Evolutionary conservation across 192 early-diverging fungal species (phyloP), one percentile per base, ranked within the genome.

Genomic region (Pilobolus umbonatus): DNA sequence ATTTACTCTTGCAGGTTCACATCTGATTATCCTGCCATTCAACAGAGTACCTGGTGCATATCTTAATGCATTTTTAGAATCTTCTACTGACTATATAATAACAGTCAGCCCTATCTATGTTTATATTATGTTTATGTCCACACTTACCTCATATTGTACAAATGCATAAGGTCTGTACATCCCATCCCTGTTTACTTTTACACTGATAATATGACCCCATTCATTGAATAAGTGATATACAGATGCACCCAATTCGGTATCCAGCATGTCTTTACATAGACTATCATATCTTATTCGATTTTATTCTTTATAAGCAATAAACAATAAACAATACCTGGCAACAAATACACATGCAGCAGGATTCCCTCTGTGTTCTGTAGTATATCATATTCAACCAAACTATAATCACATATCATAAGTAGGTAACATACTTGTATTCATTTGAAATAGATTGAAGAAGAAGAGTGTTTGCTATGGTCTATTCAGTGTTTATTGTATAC

Each of bases 151-250:
- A 65, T 80, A 91, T 62, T 91, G 88, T 1, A 91, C 88, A 64
- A 91, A 91, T 4, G 87, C 83, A 57, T 88, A 91, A 1, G 88
- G 88, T 8, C 88, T 61, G 14, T 70, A 47, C 62, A 83, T 65
- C 80, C 80, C 85, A 53, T 91, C 88, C 53, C 80, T 84, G n/a
- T 88, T 43, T 5, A 91, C 86, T 54, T 88, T 88, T 42, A 91
- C 83, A 58, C 87, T 74, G 9, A 83, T 38, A 2, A 91, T 36
- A 7, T 31, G 21, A 0, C 88, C 88, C 85, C 84, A 91, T 55
- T 78, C 61, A 8, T 67, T 26, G 52, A 91, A 88, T 58, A 86
- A 82, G 6, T 62, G 34, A 6, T 72, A 74, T 14, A 91, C 83
- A 22, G 76, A 73, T 1, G 69, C 38, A 0, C 68, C 62, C n/a